Evolutionary conservation across 83 land plant species (phyloP).

Genomic region (Larix sibirica): DNA sequence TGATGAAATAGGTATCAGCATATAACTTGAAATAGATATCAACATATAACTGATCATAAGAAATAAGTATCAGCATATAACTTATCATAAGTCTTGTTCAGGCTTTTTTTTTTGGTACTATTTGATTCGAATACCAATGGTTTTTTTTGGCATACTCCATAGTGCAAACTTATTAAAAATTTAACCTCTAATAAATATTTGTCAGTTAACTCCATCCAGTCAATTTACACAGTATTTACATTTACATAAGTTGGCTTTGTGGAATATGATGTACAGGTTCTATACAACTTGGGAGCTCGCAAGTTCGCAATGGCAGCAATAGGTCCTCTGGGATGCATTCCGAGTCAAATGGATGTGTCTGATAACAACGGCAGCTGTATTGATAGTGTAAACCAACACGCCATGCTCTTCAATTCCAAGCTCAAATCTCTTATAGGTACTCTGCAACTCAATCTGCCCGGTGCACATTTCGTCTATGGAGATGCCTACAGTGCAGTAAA

Average conservation of each 20-base stretch:
- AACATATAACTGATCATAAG: too few species aligned
- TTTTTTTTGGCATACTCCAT: too few species aligned
- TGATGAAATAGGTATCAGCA: too few species aligned
- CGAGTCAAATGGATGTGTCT: constrained; percentile 60
- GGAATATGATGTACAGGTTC: constrained; percentile 28
- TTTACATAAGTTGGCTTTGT: too few species aligned
- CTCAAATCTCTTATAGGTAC: constrained; percentile 40
- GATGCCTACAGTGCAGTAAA: constrained; percentile 47
- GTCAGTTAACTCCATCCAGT: too few species aligned
- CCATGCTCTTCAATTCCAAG: constrained; percentile 70
- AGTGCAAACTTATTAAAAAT: too few species aligned
- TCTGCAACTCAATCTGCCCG: constrained; percentile 61
- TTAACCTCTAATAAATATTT: too few species aligned
- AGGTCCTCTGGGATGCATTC: constrained; percentile 84
- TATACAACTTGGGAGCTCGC: constrained; percentile 80
- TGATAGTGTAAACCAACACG: constrained; percentile 56
- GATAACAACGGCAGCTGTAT: constrained; percentile 47
- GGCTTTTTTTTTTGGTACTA: too few species aligned
- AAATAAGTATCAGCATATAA: too few species aligned
- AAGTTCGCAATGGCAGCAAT: constrained; percentile 61
- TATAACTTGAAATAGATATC: too few species aligned
- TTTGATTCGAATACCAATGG: too few species aligned
- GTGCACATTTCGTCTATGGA: constrained; percentile 55
- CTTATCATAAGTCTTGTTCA: too few species aligned
- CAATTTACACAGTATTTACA: background rate